Conservation (phyloP, 768 basidiomycete genomes). For the Rickenella mellea region DNA sequence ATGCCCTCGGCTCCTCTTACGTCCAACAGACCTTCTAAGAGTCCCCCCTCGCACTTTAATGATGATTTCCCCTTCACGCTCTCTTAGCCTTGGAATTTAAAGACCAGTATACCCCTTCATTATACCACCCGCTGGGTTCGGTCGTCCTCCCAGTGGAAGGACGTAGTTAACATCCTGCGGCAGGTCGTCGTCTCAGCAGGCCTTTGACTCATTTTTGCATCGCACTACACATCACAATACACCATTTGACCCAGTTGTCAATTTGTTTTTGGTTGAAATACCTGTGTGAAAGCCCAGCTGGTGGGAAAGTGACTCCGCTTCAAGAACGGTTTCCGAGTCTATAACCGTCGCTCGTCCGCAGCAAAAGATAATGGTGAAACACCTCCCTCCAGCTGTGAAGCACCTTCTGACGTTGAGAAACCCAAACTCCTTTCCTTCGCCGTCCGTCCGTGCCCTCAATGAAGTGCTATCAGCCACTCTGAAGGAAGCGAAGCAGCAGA, state of each 20-base stretch:
- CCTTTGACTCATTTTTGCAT: too few relatives aligned
- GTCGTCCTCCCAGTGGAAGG: constrained; percentile 1
- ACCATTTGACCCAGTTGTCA: too few relatives aligned
- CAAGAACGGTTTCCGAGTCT: too few relatives aligned
- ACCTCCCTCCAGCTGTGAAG: constrained; percentile 60
- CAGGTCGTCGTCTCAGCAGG: too few relatives aligned
- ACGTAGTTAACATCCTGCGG: too few relatives aligned
- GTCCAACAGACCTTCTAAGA: constrained; percentile 18
- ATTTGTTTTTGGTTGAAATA: too few relatives aligned
- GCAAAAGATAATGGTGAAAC: constrained; percentile 34
- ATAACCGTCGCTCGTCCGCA: too few relatives aligned
- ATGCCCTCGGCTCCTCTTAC: constrained; percentile 40
- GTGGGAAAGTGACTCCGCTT: too few relatives aligned
- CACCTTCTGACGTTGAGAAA: constrained; percentile 61
- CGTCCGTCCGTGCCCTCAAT: constrained; percentile 42
- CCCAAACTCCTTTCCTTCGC: constrained; percentile 49
- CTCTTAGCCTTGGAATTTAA: not conserved
- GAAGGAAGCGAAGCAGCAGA: constrained; percentile 51
- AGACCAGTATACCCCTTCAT: constrained; percentile 1
- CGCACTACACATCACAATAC: too few relatives aligned
- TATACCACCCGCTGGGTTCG: constrained; percentile 1
- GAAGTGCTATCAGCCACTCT: constrained; percentile 52
- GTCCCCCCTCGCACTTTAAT: not conserved
- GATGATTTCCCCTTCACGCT: not conserved
- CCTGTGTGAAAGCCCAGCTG: too few relatives aligned